Evolutionary conservation across 345 rosid genomes (phyloP).

Genomic region (Ceriops tagal): DNA sequence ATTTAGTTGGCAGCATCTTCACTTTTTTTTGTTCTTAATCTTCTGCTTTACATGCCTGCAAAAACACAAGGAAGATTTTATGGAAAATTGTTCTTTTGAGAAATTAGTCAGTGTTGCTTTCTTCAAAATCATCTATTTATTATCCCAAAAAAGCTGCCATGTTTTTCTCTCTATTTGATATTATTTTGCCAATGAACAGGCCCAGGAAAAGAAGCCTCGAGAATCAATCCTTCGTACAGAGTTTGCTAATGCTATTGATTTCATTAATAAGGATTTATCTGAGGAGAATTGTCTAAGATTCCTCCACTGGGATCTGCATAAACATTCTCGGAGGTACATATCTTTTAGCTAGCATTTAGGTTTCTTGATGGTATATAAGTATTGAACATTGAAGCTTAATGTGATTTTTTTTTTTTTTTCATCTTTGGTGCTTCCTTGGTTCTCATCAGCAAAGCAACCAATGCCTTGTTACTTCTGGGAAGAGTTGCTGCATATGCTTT

Average conservation of each 20-base stretch:
- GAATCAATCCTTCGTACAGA: constrained; percentile 91
- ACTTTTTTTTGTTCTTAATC: background rate
- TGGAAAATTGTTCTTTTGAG: background rate
- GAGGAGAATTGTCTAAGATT: constrained; percentile 72
- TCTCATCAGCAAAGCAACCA: constrained; percentile 71
- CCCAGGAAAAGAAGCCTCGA: constrained; percentile 75
- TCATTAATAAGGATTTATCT: constrained; percentile 77
- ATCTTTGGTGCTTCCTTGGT: background rate
- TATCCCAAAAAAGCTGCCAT: constrained; percentile 8
- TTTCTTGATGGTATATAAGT: background rate
- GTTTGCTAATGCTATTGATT: constrained; percentile 95
- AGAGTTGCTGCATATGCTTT: constrained; percentile 79
- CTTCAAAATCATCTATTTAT: constrained; percentile 6
- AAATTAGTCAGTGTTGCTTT: background rate
- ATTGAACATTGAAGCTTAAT: background rate
- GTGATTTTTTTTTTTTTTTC: background rate
- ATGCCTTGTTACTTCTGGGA: constrained; percentile 68
- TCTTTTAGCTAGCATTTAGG: background rate
- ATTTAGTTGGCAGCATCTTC: background rate
- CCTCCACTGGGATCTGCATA: constrained; percentile 91
- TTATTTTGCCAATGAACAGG: constrained; percentile 34
- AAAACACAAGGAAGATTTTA: background rate
- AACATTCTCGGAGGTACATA: constrained; percentile 71
- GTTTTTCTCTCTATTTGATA: constrained; percentile 11
- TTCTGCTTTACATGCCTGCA: background rate